A percentile compares a stretch with the other conserved stretches of the same genome.
Evolutionary conservation across 208 protist species (phyloP).

Genomic region (Wallacemonas sp.): DNA sequence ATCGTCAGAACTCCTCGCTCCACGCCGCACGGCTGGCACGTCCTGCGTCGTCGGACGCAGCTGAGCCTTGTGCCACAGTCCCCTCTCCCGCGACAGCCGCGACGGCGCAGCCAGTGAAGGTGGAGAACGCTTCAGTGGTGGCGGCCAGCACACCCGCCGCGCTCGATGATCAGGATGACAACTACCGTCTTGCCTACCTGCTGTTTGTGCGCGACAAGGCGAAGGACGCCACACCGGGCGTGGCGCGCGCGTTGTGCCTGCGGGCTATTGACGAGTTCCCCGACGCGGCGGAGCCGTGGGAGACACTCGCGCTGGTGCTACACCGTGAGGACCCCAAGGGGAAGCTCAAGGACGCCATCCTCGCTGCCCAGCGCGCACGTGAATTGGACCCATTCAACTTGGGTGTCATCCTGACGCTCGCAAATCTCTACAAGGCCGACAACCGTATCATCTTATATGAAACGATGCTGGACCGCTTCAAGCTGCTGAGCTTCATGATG

Average conservation of each 20-base stretch:
- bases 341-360: slow-evolving; percentile 54
- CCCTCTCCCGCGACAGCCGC: background rate
- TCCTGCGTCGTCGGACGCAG: no score
- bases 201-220: slow-evolving; percentile 68
- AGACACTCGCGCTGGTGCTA: slow-evolving; percentile 62
- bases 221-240: slow-evolving; percentile 25
- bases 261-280: slow-evolving; percentile 72
- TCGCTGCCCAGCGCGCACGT: slow-evolving; percentile 63
- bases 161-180: slow-evolving; percentile 48
- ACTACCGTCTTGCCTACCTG: slow-evolving; percentile 59
- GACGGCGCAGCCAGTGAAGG: no score
- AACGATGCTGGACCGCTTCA: slow-evolving; percentile 80
- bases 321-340: slow-evolving; percentile 58
- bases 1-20: slow-evolving; percentile 42
- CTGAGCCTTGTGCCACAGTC: background rate
- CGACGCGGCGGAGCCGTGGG: slow-evolving; percentile 54
- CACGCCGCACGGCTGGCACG: slow-evolving; percentile 30
- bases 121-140: background rate
- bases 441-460: slow-evolving; percentile 50
- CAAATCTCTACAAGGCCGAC: slow-evolving; percentile 75
- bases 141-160: slow-evolving; percentile 20
- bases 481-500: slow-evolving; percentile 56
- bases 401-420: slow-evolving; percentile 49
- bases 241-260: slow-evolving; percentile 61
- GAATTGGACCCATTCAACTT: slow-evolving; percentile 63